Base-by-base conservation (phyloP, 225 moss, liverwort and hornwort genomes). In the Marchantia paleacea region DNA sequence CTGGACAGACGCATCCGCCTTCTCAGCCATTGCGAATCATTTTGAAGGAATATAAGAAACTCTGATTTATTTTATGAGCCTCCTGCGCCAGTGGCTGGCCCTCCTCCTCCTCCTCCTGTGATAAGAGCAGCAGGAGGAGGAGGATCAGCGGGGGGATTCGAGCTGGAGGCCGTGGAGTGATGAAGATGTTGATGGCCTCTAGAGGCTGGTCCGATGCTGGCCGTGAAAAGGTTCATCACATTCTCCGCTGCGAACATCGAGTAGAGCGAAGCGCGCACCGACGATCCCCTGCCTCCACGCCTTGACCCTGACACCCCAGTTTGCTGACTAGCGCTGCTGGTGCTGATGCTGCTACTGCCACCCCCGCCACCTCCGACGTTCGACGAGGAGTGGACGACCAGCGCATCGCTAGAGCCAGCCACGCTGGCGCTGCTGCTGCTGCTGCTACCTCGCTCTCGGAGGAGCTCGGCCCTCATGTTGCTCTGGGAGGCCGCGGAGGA, bases 191-290 rank as follows among this genome's bases (percentile, higher is more conserved):
- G 54, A 26, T 75, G 75, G 54, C 75, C 75, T 58, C 75, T 49
- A 0, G 72, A 72, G 24, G 26, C 77, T 65, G n/a, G 49, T 48
- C 78, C 51, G 26, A 60, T 12, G 60, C 24, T 48, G 19, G 18
- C 66, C 0, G 81, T 75, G 13, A 69, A 54, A 55, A 70, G 13
- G 14, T 9, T 49, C 28, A 24, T 71, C 5, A 72, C n/a, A 49
- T 63, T 61, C 0, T 79, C 83, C 2, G 78, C 14, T 9, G 53
- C 64, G 26, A 86, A 72, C 54, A 83, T 72, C 60, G 81, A 75
- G 50, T 73, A 75, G 20, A 81, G 14, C 10, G 75, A 55, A 28
- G 79, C 70, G 6, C 81, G 84, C 20, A 84, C 26, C 11, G 77
- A 77, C 19, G 66, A n/a, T 15, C 66, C 51, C 8, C 52, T 67